These are phyloP conservation scores for Glaciozyma antarctica DNA, from an alignment of 768 basidiomycete species.

Conservation along the genomic window DNA sequence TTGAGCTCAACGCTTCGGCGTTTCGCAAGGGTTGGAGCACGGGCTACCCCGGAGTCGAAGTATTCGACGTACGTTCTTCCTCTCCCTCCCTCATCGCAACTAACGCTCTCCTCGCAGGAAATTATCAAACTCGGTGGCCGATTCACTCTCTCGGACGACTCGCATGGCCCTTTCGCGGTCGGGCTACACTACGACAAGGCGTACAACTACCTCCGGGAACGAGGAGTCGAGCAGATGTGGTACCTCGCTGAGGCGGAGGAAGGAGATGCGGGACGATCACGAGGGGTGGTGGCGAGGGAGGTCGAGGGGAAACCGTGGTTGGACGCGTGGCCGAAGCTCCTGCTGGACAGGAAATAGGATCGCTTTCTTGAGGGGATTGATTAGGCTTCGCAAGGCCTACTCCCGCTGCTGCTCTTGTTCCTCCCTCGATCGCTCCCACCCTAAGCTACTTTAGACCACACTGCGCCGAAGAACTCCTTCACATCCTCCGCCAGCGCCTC, in stretches of 20 bases:
- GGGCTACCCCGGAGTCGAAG: slow-evolving; percentile 71
- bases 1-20: slow-evolving; percentile 87
- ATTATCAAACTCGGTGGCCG: slow-evolving; percentile 61
- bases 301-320: slow-evolving; percentile 5
- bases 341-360: neutral
- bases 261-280: neutral
- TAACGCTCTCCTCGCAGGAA: slow-evolving; percentile 45
- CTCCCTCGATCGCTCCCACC: no score
- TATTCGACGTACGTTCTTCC: slow-evolving; percentile 53
- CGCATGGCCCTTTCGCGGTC: slow-evolving; percentile 79
- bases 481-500: slow-evolving; percentile 18
- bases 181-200: slow-evolving; percentile 71
- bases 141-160: slow-evolving; percentile 86
- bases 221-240: slow-evolving; percentile 44
- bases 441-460: slow-evolving; percentile 2
- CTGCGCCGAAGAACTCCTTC: slow-evolving; percentile 19
- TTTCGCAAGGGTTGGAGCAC: slow-evolving; percentile 82
- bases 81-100: neutral
- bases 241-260: slow-evolving; percentile 33
- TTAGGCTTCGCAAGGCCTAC: no score
- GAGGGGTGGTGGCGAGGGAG: neutral
- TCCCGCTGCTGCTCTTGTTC: no score
- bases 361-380: neutral
- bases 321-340: slow-evolving; percentile 4
- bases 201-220: slow-evolving; percentile 53